Base-by-base conservation (phyloP, 495 filamentous ascomycete genomes). In the Trichoderma asperelloides region DNA sequence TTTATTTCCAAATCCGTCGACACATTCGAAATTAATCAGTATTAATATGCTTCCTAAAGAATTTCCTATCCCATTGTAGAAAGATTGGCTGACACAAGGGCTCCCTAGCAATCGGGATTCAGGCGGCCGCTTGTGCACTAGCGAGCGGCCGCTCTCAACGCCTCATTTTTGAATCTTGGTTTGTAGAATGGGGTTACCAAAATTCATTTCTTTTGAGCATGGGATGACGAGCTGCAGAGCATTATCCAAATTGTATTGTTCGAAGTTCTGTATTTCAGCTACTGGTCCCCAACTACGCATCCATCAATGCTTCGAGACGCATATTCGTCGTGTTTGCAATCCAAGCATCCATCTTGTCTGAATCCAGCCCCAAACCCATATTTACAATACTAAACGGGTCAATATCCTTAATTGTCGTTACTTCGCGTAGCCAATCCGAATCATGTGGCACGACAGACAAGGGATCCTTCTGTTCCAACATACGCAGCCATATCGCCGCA, bases 291-390 rank as follows among this genome's bases (percentile, higher is more conserved):
- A 57, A 8, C 27, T 30, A 60, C 25, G 25, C 55, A 28, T 23
- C n/a, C 27, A 60, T 30, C 11, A 27, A 27, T 9, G 55, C 55
- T 8, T 60, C 55, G 27, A 60, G n/a, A 60, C 28, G 25, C 55
- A 30, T 28, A 18, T 60, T 21, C 13, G 64, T 18, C 1, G 64
- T 55, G 9, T 43, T 64, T 3, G 43, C 25, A 8, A 67, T 21
- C 68, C 65, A 69, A 7, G 65, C 33, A 13, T 69, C 68, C 2
- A 69, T 39, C 21, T 30, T 49, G 18, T 60, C 45, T 3, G 68
- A 63, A 23, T 69, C 65, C 60, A 64, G 62, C 60, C 63, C 64
- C 25, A 69, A 23, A 25, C 41, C 40, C 12, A 64, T 40, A 16
- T 33, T 69, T 12, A 33, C 25, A 1, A 69, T n/a, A n/a, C 65